Evolutionary conservation across 495 filamentous ascomycete species (phyloP), one percentile per base, ranked within the genome.

Genomic region (Lineolata rhizophorae): DNA sequence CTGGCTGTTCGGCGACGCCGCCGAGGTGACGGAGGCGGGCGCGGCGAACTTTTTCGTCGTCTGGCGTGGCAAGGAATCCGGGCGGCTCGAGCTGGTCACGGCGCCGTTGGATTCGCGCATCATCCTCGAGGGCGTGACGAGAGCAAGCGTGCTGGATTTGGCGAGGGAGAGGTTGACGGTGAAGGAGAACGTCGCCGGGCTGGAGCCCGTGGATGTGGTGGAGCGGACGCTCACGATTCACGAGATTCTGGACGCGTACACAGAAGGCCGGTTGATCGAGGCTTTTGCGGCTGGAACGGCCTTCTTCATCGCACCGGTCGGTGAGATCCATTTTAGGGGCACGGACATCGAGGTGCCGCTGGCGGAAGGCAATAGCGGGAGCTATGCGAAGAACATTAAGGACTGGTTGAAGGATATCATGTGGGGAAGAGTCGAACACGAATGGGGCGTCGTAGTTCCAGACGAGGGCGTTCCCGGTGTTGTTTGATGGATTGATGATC

Each of bases 11-110:
- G 79, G 76, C 2, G 51, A 61, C 28, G 57, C 82, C 27, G 65
- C 69, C 9, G 64, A 67, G 43, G 76, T 90, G 27, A 93, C 83
- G 3, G 83, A 93, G 56, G 82, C 82, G 1, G 83, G 83, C n/a
- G 81, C 81, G 6, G 73, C 65, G 35, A 92, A 92, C 51, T 91
- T 94, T 59, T 91, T 94, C 52, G 62, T 91, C 8, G 58, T 91
- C 16, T 80, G 77, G 76, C 64, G 64, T 38, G 72, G 67, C 19
- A 62, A 58, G 46, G 63, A 74, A 30, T 64, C 53, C 1, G 70
- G 68, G 2, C 65, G 62, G 47, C 38, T 65, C 25, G 64, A 92
- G 60, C 60, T 94, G 18, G 59, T 92, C 22, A 94, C 84, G 6
- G 78, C 84, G 29, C 74, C 77, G 0, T 50, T 92, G 30, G 75